These are phyloP conservation scores for Herpotrichia juniperi DNA, from an alignment of 2,329 filamentous ascomycete genomes.

Conservation along the genomic window DNA sequence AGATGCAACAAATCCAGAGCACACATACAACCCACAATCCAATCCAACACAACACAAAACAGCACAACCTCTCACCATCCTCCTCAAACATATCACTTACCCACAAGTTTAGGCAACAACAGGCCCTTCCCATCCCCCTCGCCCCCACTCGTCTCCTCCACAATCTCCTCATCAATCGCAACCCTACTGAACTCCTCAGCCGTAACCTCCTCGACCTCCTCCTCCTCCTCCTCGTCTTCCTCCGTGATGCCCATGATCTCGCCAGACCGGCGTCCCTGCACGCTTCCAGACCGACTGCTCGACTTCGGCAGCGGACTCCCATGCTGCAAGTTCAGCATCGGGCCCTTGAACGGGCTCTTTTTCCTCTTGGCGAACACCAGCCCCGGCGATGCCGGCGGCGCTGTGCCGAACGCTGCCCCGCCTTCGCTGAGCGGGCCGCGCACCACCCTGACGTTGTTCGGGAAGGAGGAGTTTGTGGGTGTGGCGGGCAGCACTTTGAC, in stretches of 20 bases:
- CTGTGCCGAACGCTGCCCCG: conserved; percentile 54
- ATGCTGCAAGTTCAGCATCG: conserved; percentile 65
- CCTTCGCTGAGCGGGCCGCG: conserved; percentile 60
- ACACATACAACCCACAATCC: too few species aligned
- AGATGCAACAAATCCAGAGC: too few species aligned
- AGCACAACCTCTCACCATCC: too few species aligned
- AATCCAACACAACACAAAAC: too few species aligned
- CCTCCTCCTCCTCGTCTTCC: conserved; percentile 51
- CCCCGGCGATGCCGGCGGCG: conserved; percentile 65
- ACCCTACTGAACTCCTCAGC: too few species aligned
- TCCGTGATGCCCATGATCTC: conserved; percentile 70
- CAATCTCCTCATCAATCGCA: too few species aligned
- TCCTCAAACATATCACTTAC: too few species aligned
- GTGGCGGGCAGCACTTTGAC: conserved; percentile 96
- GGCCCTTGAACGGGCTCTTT: conserved; percentile 81
- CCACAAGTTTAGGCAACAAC: too few species aligned
- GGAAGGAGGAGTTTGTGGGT: conserved; percentile 74
- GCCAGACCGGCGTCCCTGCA: conserved; percentile 70
- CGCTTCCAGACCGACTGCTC: conserved; percentile 62
- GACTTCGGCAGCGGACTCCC: too few species aligned
- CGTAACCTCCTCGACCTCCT: conserved; percentile 65
- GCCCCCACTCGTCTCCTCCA: conserved; percentile 19
- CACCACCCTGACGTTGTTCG: conserved; percentile 84
- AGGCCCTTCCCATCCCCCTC: background rate
- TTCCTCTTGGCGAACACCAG: conserved; percentile 83